Conservation (phyloP, 1,139 yeast genomes). For the Suhomyces maxii region DNA sequence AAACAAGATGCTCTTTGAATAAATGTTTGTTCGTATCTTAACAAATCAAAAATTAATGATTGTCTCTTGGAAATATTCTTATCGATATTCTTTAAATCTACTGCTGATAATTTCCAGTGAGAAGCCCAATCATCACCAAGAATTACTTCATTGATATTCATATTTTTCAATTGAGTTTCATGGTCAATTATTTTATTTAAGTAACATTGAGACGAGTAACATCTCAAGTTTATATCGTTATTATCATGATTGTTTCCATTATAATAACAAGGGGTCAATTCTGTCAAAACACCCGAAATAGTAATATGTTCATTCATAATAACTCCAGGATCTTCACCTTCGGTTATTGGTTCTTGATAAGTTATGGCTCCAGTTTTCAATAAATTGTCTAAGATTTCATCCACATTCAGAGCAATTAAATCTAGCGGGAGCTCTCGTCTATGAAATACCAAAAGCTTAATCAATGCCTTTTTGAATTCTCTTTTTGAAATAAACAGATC, state of each 20-base stretch:
- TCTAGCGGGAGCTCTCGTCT: constrained; percentile 54
- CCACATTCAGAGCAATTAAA: constrained; percentile 57
- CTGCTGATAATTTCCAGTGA: constrained; percentile 67
- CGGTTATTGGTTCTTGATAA: constrained; percentile 16
- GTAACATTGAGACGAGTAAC: constrained; percentile 42
- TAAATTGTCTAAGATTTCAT: constrained; percentile 51
- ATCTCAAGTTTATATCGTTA: constrained; percentile 23
- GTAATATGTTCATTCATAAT: constrained; percentile 21
- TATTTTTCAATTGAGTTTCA: constrained; percentile 31
- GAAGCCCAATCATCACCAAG: constrained; percentile 69
- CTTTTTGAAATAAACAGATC: constrained; percentile 50
- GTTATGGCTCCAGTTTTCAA: constrained; percentile 47
- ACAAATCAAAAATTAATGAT: constrained; percentile 73
- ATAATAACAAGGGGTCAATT: constrained; percentile 40
- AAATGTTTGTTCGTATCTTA: constrained; percentile 74
- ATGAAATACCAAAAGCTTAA: constrained; percentile 51
- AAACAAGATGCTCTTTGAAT: constrained; percentile 69
- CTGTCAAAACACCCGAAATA: constrained; percentile 41
- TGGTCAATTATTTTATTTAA: constrained; percentile 40
- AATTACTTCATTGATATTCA: constrained; percentile 38
- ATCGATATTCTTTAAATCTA: constrained; percentile 55
- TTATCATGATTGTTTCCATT: constrained; percentile 26
- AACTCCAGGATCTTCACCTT: constrained; percentile 23
- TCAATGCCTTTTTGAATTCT: constrained; percentile 54
- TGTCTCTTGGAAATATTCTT: constrained; percentile 63